Base-by-base conservation (phyloP, 1,139 yeast species). In the Blastobotrys aristatus region DNA sequence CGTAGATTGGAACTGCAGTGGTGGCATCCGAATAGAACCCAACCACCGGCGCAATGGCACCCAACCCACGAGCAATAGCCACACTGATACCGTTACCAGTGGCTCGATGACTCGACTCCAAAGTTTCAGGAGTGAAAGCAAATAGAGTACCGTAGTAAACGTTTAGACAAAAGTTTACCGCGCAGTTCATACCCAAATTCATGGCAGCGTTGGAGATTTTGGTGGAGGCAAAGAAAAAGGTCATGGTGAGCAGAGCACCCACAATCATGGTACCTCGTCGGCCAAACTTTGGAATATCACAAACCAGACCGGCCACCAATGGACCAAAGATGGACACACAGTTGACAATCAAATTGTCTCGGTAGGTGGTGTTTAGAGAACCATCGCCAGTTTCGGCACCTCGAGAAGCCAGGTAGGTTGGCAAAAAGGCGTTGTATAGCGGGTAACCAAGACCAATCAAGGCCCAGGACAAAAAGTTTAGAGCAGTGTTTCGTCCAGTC, bases 1-100 rank as follows among this genome's bases (percentile, higher is more conserved):
- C 77, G 73, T 79, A 79, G 45, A 79, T 75, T 2, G 83, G 83
- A 24, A 72, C 72, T 8, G 73, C 49, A 6, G 79, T 67, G 4
- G 69, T 65, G 4, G 76, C 68, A 41, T 66, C 56, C 43, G 71
- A 65, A 56, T 62, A 79, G 61, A 71, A 76, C 42, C 75, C 77
- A 45, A 78, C 70, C 32, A 76, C 71, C 0, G 84, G 82, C 4
- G 76, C 77, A 53, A 77, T 64, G 38, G 73, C 69, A 16, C 80
- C 75, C 32, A 75, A 66, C 13, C 71, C 60, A 56, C 83, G 69
- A 37, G 73, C 71, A 40, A 67, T 63, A 2, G 75, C 71, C 44
- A 76, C 68, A n/a, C 78, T 69, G 26, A 79, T 56, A n/a, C 79
- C 79, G 55, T 73, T 71, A 17, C 83, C 83, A 0, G 83, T 78